These are phyloP conservation scores for Colletotrichum costaricense DNA, from an alignment of 2,329 filamentous ascomycete genomes.

Conservation along the genomic window DNA sequence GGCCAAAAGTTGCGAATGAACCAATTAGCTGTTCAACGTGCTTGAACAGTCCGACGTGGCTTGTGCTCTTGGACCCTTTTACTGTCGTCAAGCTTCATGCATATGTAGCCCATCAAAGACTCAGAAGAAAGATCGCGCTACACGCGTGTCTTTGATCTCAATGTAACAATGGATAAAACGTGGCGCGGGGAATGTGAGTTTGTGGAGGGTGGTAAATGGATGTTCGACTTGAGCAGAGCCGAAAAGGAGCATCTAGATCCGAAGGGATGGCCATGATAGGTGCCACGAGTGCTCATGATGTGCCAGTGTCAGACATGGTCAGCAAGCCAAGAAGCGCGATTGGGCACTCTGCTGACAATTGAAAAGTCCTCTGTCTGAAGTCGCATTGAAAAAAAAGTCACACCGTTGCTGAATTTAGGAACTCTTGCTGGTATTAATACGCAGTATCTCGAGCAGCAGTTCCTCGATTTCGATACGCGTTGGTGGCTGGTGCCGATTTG, in stretches of 20 bases:
- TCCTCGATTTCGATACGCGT: not conserved
- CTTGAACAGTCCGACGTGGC: not conserved
- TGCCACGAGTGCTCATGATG: constrained; percentile 25
- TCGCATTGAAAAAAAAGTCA: not conserved
- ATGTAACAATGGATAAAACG: not conserved
- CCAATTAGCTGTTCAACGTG: not conserved
- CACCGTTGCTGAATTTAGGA: not conserved
- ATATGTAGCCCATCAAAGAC: not conserved
- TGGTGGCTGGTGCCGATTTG: not conserved
- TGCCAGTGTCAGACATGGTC: constrained; percentile 29
- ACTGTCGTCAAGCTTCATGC: not conserved
- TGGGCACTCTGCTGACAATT: constrained; percentile 25
- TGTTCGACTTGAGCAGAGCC: not conserved
- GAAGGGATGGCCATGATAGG: constrained; percentile 18
- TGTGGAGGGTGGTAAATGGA: not conserved
- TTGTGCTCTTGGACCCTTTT: not conserved
- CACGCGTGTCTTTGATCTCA: not conserved
- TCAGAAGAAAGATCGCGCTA: not conserved
- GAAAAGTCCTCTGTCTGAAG: constrained; percentile 16
- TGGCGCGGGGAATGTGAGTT: not conserved
- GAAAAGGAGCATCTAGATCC: not conserved
- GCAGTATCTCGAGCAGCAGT: not conserved
- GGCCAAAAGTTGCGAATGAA: not conserved
- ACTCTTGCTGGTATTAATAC: constrained; percentile 5
- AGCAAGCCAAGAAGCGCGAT: constrained; percentile 9